Evolutionary conservation across 495 filamentous ascomycete genomes (phyloP).

Genomic region (Talaromyces nanjingensis): DNA sequence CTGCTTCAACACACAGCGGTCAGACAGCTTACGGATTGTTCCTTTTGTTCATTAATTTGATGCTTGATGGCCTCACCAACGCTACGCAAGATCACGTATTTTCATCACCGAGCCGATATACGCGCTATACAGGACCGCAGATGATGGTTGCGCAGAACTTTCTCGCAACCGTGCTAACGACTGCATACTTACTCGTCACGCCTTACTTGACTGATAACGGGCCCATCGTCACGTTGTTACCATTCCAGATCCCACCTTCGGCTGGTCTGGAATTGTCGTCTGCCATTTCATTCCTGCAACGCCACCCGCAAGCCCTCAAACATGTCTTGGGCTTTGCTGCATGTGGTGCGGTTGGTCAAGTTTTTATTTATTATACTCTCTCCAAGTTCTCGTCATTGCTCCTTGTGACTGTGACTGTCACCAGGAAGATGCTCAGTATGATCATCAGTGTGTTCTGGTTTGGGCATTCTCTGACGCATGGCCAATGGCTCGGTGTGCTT

Average conservation of each 20-base stretch:
- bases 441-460: slow-evolving; percentile 91
- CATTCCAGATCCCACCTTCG: slow-evolving; percentile 45
- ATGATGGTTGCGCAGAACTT: slow-evolving; percentile 99
- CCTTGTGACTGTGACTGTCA: slow-evolving; percentile 94
- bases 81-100: slow-evolving; percentile 96
- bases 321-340: slow-evolving; percentile 85
- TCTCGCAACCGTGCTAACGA: slow-evolving; percentile 68
- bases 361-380: slow-evolving; percentile 97
- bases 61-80: slow-evolving; percentile 95
- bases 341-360: slow-evolving; percentile 90
- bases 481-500: slow-evolving; percentile 88
- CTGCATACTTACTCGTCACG: slow-evolving; percentile 64
- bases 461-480: slow-evolving; percentile 73
- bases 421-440: slow-evolving; percentile 98
- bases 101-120: slow-evolving; percentile 48
- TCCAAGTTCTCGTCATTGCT: slow-evolving; percentile 85
- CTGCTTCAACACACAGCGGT: slow-evolving; percentile 36
- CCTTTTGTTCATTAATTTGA: slow-evolving; percentile 81
- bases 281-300: slow-evolving; percentile 71
- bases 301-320: slow-evolving; percentile 70
- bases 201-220: slow-evolving; percentile 67
- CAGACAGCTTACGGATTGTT: slow-evolving; percentile 71
- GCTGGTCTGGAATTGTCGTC: slow-evolving; percentile 62
- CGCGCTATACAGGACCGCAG: slow-evolving; percentile 79
- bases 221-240: slow-evolving; percentile 60